Evolutionary conservation across 257 asterid genomes (phyloP), one percentile per base, ranked within the genome.

Genomic region (Echites panduratus): DNA sequence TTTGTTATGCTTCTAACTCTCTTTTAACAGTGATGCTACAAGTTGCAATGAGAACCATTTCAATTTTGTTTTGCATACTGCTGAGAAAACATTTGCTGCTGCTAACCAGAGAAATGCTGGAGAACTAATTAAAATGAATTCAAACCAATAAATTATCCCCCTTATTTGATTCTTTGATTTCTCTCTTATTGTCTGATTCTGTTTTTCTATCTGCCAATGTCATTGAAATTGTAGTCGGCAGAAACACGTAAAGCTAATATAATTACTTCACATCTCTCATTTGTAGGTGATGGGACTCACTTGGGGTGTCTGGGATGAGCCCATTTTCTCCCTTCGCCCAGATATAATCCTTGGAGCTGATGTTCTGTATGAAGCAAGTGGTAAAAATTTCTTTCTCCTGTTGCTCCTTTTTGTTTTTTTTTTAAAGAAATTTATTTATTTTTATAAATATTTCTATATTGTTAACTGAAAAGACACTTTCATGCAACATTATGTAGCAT

Each of bases 281-380:
- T 54, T 76, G 78, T 53, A 94, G 98, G 92, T 94, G 24, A 27
- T 80, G 79, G 97, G 96, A 59, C 91, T 94, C 72, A 87, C 96
- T 40, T 91, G 97, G 98, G 98, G 97, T 38, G 79, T 83, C 61
- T 94, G 96, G 96, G 96, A 89, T 73, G 81, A 81, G 52, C 82
- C 82, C 2, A 43, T 84, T 73, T 91, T 94, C 82, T 69, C 70
- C 79, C 79, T 94, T 74, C 77, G 45, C 81, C 95, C 97, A n/a
- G 87, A 87, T 70, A 86, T 94, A 80, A 91, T 94, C 82, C 96
- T 94, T 61, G 98, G 97, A 81, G 97, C 98, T 71, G 96, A 94
- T 83, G 96, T 94, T 50, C 87, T 94, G 71, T 91, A 94, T 69
- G 95, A 94, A 48, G 41, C 97, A 71, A 84, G 80, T 75, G 90